Conservation (phyloP, 345 rosid genomes). For the Hibiscus syriacus region DNA sequence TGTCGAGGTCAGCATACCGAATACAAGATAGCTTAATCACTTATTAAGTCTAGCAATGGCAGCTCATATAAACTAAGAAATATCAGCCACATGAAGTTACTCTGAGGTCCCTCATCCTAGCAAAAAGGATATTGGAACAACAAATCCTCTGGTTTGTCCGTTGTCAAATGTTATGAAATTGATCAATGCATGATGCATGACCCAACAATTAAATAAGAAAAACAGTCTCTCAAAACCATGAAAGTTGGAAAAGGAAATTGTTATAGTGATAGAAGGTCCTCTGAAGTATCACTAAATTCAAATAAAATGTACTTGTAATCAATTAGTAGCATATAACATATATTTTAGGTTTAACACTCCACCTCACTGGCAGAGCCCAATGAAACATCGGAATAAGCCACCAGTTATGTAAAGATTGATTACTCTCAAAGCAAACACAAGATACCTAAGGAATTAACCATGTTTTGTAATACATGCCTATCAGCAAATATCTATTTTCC, state of each 20-base stretch:
- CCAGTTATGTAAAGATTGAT: not conserved
- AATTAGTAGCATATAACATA: not conserved
- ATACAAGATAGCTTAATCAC: not conserved
- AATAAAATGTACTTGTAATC: not conserved
- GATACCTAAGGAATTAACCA: not conserved
- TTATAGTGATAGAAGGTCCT: not conserved
- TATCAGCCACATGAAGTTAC: not conserved
- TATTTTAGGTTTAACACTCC: constrained; percentile 1
- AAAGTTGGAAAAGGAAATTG: not conserved
- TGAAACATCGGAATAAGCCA: not conserved
- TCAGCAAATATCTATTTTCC: not conserved
- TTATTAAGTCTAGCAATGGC: not conserved
- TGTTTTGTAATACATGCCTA: constrained; percentile 2
- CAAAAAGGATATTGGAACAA: not conserved
- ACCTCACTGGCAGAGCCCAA: not conserved
- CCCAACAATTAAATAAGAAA: not conserved
- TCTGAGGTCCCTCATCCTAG: not conserved
- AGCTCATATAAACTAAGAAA: not conserved
- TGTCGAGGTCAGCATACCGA: constrained; percentile 11
- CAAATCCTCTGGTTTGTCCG: not conserved
- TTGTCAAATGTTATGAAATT: not conserved
- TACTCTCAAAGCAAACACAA: not conserved
- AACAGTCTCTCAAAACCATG: not conserved
- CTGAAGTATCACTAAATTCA: not conserved
- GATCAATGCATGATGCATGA: not conserved